Base-by-base conservation (phyloP, 192 early-diverging fungal species). In the Backusella mclennaniae region DNA sequence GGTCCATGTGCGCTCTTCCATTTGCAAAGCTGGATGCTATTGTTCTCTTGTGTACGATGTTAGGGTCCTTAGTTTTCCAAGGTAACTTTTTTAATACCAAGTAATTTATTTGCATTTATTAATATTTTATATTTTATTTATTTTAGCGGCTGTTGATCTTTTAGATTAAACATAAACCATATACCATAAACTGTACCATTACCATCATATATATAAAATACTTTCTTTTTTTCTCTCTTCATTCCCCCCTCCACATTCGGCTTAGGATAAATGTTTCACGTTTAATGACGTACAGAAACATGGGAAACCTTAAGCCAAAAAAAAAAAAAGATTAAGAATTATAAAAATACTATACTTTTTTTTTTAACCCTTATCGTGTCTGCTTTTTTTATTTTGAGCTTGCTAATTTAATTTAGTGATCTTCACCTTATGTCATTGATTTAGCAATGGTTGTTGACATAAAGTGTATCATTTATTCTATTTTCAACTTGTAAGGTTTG, bases 1-100 rank as follows among this genome's bases (percentile, higher is more conserved):
- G 80, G 80, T 69, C 67, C n/a, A 72, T 81, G 52, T 81, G 80
- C 35, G 80, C 80, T 39, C 42, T 81, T 17, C 76, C 80, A n/a
- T 81, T 81, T 67, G 69, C 73, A 19, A 52, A 73, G n/a, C 42
- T 81, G 17, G 76, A 71, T 67, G 76, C 80, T n/a, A 56, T 81
- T 38, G 39, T 77, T 5, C 31, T 81, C 11, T 39, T 81, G 29
- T 46, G 76, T 38, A 59, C 69, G 11, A 81, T 81, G 76, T 53
- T 74, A 6, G 80, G 80, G 7, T 77, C 80, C 5, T 42, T 81
- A 15, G 36, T 81, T 23, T 52, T 81, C 12, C 74, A 76, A 80
- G 78, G 75, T 76, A 76, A 56, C n/a, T 42, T 41, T 42, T 39
- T 36, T 42, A 71, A 41, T 8, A 71, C 14, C 0, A 38, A 23